These are phyloP conservation scores for Fusarium bulbicola DNA, from an alignment of 2,329 filamentous ascomycete genomes.

Conservation along the genomic window DNA sequence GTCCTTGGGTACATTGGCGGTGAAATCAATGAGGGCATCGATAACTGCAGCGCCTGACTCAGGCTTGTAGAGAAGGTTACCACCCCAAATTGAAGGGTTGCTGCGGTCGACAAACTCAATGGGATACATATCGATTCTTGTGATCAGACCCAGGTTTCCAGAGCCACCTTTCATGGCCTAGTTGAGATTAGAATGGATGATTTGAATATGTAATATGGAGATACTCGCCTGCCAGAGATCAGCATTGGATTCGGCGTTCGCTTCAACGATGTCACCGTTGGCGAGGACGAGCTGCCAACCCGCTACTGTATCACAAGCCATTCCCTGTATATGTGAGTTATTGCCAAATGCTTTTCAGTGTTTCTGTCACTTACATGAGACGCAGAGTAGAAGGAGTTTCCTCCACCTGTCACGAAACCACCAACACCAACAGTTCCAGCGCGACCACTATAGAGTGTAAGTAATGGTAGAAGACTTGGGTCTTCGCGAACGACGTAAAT, in stretches of 20 bases:
- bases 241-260: slow-evolving; percentile 48
- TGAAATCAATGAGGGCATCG: slow-evolving; percentile 47
- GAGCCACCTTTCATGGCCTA: slow-evolving; percentile 57
- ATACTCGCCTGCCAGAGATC: slow-evolving; percentile 52
- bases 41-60: slow-evolving; percentile 34
- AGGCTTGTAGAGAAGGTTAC: slow-evolving; percentile 42
- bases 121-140: slow-evolving; percentile 46
- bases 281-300: slow-evolving; percentile 57
- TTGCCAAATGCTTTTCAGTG: rapidly evolving
- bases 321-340: slow-evolving; percentile 23
- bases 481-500: no score
- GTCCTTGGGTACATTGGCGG: slow-evolving; percentile 44
- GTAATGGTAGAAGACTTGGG: background rate
- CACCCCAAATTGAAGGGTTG: slow-evolving; percentile 46
- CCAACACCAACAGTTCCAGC: slow-evolving; percentile 49
- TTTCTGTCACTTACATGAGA: slow-evolving; percentile 27
- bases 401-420: slow-evolving; percentile 49
- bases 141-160: slow-evolving; percentile 55
- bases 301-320: slow-evolving; percentile 53
- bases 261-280: slow-evolving; percentile 54
- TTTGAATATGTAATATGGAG: background rate
- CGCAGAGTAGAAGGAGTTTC: slow-evolving; percentile 49
- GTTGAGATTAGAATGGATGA: background rate
- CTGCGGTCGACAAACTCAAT: slow-evolving; percentile 42
- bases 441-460: slow-evolving; percentile 39